These are phyloP conservation scores for Phoenix roebelenii DNA, from an alignment of 176 grass and related monocot genomes.

Conservation along the genomic window DNA sequence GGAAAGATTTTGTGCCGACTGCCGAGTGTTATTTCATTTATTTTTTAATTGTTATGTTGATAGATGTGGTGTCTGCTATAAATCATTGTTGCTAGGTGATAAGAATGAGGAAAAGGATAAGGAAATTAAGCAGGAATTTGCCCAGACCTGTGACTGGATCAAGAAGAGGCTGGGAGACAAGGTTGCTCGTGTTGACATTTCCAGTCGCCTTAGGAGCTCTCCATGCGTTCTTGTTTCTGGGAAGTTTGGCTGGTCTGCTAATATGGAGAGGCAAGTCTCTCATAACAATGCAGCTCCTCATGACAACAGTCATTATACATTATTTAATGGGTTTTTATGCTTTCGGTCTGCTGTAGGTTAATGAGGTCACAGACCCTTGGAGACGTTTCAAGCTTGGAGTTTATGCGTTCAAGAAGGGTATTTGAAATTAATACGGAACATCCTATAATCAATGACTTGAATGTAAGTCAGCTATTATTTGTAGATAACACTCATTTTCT, in stretches of 20 bases:
- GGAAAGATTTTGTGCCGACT: too few relatives aligned
- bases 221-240: conserved; percentile 91
- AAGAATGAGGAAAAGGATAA: conserved; percentile 84
- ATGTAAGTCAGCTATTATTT: conserved; percentile 37
- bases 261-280: conserved; percentile 76
- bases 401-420: conserved; percentile 92
- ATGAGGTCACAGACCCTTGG: conserved; percentile 91
- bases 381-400: conserved; percentile 59
- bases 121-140: conserved; percentile 86
- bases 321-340: too few relatives aligned
- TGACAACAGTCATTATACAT: too few relatives aligned
- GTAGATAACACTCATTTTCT: too few relatives aligned
- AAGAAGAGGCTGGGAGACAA: conserved; percentile 85
- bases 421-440: conserved; percentile 98
- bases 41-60: conserved; percentile 20
- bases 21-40: too few relatives aligned
- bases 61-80: neutral
- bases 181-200: conserved; percentile 83
- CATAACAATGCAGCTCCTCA: neutral
- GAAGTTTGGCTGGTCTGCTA: conserved; percentile 99
- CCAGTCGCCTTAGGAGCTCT: conserved; percentile 75
- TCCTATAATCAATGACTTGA: conserved; percentile 71
- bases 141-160: conserved; percentile 91
- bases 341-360: conserved; percentile 36
- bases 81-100: conserved; percentile 42